Base-by-base conservation (phyloP, 768 basidiomycete species). In the Tremella fuciformis region DNA sequence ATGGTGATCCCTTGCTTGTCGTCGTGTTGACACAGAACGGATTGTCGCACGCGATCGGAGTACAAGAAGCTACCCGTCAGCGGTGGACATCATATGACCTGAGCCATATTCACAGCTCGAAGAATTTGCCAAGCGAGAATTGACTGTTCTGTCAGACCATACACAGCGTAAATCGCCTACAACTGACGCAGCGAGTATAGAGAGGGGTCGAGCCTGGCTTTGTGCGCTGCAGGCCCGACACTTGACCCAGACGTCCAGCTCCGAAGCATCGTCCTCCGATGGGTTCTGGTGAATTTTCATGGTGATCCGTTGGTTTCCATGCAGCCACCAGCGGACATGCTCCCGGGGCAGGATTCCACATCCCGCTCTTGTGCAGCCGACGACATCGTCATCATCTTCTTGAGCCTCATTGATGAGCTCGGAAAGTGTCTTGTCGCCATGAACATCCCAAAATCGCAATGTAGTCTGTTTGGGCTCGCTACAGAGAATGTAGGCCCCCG, bases 111-210 rank as follows among this genome's bases (percentile, higher is more conserved):
- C 24, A 70, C 71, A 69, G 39, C 54, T 73, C 71, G 3, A 73
- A 52, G 18, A 73, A 60, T 29, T 69, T 69, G 7, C 55, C 67
- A 68, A 65, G 69, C 8, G 71, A 73, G 18, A 60, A 62, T 1
- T 34, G 11, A 21, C 68, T 66, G 25, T 21, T 21, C 24, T 16
- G 34, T 22, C 6, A 37, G 24, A 22, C 21, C 40, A n/a, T n/a
- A n/a, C n/a, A n/a, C n/a, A n/a, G n/a, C 41, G 21, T 15, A 16
- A 38, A 2, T 40, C 37, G 38, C 8, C 22, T 60, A 22, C 21
- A 51, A 42, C 60, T 44, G 39, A 67, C 58, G 9, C 21, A 22
- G 59, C 57, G 13, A 47, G n/a, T 2, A 26, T 21, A 16, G 29
- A 22, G 2, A 65, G 42, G 2, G 4, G n/a, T 38, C 62, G 54